Evolutionary conservation across 108 stramenopile species (phyloP).

Genomic region (Tribonema minus): DNA sequence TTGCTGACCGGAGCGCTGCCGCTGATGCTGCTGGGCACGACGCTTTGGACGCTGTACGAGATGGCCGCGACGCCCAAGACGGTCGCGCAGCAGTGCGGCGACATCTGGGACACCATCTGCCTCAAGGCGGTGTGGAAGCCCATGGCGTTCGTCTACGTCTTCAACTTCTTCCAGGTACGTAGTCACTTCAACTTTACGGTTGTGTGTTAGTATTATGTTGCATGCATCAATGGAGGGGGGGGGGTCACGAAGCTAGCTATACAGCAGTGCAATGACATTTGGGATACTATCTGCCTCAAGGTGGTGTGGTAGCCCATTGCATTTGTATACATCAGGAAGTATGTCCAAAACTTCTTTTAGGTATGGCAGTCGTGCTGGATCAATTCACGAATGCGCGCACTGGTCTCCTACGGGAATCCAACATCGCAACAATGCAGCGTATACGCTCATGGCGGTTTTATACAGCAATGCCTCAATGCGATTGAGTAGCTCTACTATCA

Average conservation of each 20-base stretch:
- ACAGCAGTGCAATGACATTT: slow-evolving; percentile 44
- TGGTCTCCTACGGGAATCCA: too few species aligned
- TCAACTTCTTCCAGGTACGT: slow-evolving; percentile 49
- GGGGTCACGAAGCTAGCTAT: too few species aligned
- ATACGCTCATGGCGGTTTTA: too few species aligned
- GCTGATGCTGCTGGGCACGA: slow-evolving; percentile 3
- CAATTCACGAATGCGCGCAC: too few species aligned
- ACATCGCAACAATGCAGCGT: too few species aligned
- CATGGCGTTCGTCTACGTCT: slow-evolving; percentile 60
- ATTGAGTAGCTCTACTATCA: too few species aligned
- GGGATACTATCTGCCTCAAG: slow-evolving; percentile 60
- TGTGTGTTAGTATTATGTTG: too few species aligned
- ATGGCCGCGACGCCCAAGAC: background rate
- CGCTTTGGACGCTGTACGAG: slow-evolving; percentile 5
- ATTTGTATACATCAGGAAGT: slow-evolving; percentile 58
- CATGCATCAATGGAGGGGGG: too few species aligned
- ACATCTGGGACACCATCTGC: slow-evolving; percentile 63
- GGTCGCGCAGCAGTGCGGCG: background rate
- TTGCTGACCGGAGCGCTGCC: slow-evolving; percentile 16
- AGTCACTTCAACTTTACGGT: too few species aligned
- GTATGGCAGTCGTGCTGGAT: too few species aligned
- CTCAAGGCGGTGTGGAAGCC: slow-evolving; percentile 60
- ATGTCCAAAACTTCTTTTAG: slow-evolving; percentile 56
- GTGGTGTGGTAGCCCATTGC: slow-evolving; percentile 60
- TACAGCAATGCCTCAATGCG: too few species aligned